These are phyloP conservation scores for Delphinella strobiligena DNA, from an alignment of 2,329 filamentous ascomycete species.

Conservation along the genomic window DNA sequence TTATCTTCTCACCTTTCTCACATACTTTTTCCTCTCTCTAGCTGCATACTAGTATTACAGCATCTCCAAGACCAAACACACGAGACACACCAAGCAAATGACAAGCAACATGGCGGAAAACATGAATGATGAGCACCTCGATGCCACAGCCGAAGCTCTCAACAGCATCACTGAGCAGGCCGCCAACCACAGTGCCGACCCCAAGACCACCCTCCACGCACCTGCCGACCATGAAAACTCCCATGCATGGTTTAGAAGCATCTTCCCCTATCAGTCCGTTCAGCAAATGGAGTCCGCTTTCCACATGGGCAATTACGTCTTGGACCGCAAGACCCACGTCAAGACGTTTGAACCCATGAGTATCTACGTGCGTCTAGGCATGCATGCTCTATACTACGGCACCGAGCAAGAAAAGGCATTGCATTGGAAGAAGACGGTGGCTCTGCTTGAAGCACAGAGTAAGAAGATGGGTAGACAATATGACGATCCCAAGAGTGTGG, in stretches of 20 bases:
- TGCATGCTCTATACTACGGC: constrained; percentile 34
- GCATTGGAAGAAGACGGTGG: constrained; percentile 22
- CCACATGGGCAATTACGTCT: constrained; percentile 33
- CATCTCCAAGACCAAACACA: no score
- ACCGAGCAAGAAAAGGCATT: constrained; percentile 25
- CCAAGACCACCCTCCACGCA: constrained; percentile 15
- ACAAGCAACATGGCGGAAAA: constrained; percentile 7
- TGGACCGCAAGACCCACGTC: constrained; percentile 27
- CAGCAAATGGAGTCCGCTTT: constrained; percentile 23
- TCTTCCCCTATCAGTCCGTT: constrained; percentile 13
- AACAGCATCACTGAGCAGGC: constrained; percentile 15
- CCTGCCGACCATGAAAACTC: constrained; percentile 13
- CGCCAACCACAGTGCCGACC: constrained; percentile 11
- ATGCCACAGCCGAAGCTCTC: constrained; percentile 15
- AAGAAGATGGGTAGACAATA: constrained; percentile 30
- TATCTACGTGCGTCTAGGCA: constrained; percentile 30
- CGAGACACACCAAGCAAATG: no score
- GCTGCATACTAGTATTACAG: neutral
- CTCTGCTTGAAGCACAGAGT: constrained; percentile 24
- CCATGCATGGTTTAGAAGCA: constrained; percentile 9
- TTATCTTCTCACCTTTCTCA: neutral
- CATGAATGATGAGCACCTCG: constrained; percentile 13
- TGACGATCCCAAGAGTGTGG: constrained; percentile 23
- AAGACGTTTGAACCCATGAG: constrained; percentile 31
- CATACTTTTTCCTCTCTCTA: neutral